Conservation (phyloP, 805 yeast genomes). For the Brettanomyces nanus region DNA sequence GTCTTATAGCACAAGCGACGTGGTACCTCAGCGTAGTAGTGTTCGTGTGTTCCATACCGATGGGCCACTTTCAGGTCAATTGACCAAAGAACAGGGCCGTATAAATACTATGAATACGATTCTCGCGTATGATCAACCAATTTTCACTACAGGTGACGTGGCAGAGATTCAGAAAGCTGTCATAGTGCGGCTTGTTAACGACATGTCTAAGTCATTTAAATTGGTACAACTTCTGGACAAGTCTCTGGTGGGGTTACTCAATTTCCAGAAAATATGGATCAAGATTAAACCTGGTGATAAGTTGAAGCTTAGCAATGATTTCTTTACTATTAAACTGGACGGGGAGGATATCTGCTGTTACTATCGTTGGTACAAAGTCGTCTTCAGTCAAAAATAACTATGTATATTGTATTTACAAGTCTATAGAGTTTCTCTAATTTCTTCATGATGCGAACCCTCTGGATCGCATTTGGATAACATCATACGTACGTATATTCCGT, state of each 20-base stretch:
- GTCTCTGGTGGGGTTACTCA: slow-evolving; percentile 6
- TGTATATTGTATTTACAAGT: not conserved
- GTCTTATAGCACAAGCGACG: not conserved
- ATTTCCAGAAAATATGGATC: slow-evolving; percentile 10
- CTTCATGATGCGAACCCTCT: slow-evolving; percentile 3
- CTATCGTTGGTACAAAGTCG: slow-evolving; percentile 13
- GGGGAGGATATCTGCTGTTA: slow-evolving; percentile 7
- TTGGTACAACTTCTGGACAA: slow-evolving; percentile 4
- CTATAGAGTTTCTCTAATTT: slow-evolving; percentile 2
- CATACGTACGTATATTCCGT: not conserved
- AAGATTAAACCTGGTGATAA: slow-evolving; percentile 7
- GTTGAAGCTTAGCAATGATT: slow-evolving; percentile 7
- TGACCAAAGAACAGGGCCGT: not conserved
- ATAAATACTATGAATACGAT: slow-evolving; percentile 5
- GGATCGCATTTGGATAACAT: slow-evolving; percentile 5
- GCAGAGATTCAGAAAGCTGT: too few relatives aligned
- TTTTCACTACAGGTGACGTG: not conserved
- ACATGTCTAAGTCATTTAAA: slow-evolving; percentile 6
- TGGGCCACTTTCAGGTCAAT: slow-evolving; percentile 3
- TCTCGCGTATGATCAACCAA: slow-evolving; percentile 2
- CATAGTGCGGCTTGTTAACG: not conserved
- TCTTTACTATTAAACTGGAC: not conserved
- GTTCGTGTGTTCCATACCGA: not conserved
- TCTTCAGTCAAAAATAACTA: not conserved
- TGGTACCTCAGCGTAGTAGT: not conserved